These are phyloP conservation scores for Hypoxylon rubiginosum DNA, from an alignment of 2,329 filamentous ascomycete genomes.

Conservation along the genomic window DNA sequence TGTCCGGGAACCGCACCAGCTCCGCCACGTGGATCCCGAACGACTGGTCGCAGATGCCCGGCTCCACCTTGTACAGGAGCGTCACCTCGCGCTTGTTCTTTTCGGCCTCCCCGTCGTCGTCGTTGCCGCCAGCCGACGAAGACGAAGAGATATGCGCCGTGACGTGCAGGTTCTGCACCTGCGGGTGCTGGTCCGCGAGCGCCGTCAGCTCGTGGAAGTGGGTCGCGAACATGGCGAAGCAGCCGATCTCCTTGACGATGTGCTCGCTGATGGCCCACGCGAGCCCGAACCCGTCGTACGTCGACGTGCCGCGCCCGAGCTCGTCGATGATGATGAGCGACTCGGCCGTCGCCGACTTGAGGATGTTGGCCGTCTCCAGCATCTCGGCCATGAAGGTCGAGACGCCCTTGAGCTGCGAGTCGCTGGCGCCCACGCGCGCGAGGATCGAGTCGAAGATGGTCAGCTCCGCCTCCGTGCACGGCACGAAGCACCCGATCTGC, in stretches of 20 bases:
- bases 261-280: constrained; percentile 99
- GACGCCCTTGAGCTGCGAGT: constrained; percentile 97
- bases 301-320: constrained; percentile 94
- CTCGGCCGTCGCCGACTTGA: constrained; percentile 95
- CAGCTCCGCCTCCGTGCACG: constrained; percentile 88
- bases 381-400: constrained; percentile 99
- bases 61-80: constrained; percentile 95
- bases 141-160: constrained; percentile 86
- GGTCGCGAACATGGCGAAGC: constrained; percentile 94
- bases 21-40: constrained; percentile 99
- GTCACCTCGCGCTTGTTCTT: constrained; percentile 83
- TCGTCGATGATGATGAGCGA: constrained; percentile 99
- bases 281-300: constrained; percentile 98
- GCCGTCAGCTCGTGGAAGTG: constrained; percentile 99
- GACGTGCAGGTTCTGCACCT: constrained; percentile 94
- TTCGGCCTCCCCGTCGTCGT: constrained; percentile 55
- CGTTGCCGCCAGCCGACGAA: constrained; percentile 49
- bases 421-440: constrained; percentile 93
- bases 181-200: constrained; percentile 85
- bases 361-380: constrained; percentile 98
- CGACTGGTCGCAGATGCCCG: constrained; percentile 94
- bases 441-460: constrained; percentile 98
- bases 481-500: constrained; percentile 96
- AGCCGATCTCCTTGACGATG: constrained; percentile 94
- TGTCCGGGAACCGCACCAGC: constrained; percentile 93